A percentile compares a stretch with the other conserved stretches of the same genome.
Evolutionary conservation across 2,329 filamentous ascomycete species (phyloP).

Genomic region (Paracamarosporium sp.): DNA sequence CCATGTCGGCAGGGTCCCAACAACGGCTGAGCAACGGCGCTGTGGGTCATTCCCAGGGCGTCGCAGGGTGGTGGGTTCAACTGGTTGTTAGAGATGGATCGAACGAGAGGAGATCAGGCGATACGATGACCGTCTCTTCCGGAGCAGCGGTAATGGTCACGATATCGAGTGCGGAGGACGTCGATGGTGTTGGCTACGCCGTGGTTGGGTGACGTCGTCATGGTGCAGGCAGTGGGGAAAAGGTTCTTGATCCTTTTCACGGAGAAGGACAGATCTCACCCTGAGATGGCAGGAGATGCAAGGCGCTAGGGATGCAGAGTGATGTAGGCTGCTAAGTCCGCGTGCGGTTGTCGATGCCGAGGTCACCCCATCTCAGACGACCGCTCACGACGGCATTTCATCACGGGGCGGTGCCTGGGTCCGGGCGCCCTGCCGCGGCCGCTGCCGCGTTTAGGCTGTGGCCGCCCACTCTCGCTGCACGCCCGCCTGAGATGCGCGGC

Average conservation of each 20-base stretch:
- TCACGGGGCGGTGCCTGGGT: too few species aligned
- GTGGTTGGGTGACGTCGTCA: not conserved
- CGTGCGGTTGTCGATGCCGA: conserved; percentile 5
- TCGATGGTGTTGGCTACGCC: not conserved
- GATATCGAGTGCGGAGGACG: not conserved
- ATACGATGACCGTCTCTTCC: not conserved
- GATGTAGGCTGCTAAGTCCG: conserved; percentile 2
- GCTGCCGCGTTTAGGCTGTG: conserved; percentile 5
- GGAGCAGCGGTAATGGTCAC: not conserved
- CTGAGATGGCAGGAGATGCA: not conserved
- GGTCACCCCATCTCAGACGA: conserved; percentile 8
- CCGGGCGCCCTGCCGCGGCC: not conserved
- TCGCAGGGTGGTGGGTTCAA: too few species aligned
- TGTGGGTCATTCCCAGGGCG: not conserved
- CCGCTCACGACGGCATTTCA: too few species aligned
- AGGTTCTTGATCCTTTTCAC: not conserved
- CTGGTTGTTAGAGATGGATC: too few species aligned
- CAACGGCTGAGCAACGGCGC: not conserved
- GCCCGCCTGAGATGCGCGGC: conserved; percentile 37
- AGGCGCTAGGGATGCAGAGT: not conserved
- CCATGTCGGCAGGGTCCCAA: too few species aligned
- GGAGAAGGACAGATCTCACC: not conserved
- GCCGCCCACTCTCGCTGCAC: conserved; percentile 1
- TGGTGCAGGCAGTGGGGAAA: not conserved
- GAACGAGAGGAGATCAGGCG: too few species aligned